These are phyloP conservation scores for Neurospora tetrasperma DNA, from an alignment of 495 filamentous ascomycete genomes.

Conservation along the genomic window DNA sequence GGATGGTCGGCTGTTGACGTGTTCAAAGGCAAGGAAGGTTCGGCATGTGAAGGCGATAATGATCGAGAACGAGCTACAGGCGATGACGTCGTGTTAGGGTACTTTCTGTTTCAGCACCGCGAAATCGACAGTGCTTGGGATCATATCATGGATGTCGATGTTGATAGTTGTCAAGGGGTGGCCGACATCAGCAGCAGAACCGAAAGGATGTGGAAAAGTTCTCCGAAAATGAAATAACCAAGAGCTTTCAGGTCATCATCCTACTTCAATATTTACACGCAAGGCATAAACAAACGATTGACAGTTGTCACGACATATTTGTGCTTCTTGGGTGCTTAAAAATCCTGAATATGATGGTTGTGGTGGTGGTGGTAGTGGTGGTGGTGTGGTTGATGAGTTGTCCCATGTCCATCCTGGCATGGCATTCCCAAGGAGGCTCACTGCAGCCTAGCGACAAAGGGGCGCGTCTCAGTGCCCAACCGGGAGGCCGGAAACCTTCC, in stretches of 20 bases:
- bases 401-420: not conserved
- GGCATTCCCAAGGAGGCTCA: not conserved
- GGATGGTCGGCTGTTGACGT: not conserved
- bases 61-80: not conserved
- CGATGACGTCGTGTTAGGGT: not conserved
- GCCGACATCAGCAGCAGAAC: not conserved
- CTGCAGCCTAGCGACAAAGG: slow-evolving; percentile 34
- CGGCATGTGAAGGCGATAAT: not conserved
- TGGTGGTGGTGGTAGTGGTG: not conserved
- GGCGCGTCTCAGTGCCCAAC: slow-evolving; percentile 39
- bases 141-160: not conserved
- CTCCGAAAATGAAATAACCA: not conserved
- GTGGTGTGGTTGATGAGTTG: slow-evolving; percentile 1
- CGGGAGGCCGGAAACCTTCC: slow-evolving; percentile 11
- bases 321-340: not conserved
- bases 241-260: not conserved
- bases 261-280: not conserved
- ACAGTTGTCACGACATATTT: not conserved
- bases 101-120: not conserved
- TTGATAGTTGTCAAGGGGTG: not conserved
- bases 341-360: not conserved
- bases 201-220: not conserved
- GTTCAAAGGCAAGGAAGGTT: not conserved
- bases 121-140: not conserved
- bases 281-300: not conserved